Base-by-base conservation (phyloP, 2,329 filamentous ascomycete genomes). In the Sporothrix dimorphospora region DNA sequence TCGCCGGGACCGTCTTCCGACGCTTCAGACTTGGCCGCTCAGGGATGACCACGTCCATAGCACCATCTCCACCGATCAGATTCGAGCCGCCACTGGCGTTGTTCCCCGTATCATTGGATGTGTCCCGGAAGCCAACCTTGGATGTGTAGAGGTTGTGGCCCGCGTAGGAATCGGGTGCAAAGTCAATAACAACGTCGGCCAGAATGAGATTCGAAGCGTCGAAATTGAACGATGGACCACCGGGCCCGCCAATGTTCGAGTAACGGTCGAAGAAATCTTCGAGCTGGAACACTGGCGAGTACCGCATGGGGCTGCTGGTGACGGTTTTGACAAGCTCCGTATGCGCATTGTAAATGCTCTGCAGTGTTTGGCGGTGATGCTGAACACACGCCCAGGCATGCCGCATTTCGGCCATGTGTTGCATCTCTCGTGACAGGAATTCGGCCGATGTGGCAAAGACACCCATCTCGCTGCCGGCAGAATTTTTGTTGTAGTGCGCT, bases 211-310 rank as follows among this genome's bases (percentile, higher is more conserved):
- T 92, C 1, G 92, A 90, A 1, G 91, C 89, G 76, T 96, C 92
- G 71, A 96, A 92, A 5, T 81, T 83, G 75, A 85, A 87, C 0
- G 86, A 84, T 72, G 89, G 85, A 0, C 90, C 91, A 0, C 89
- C 89, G 24, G 83, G 83, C 0, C 86, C 85, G 0, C 84, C 83
- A 59, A 89, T 84, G 72, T 86, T 87, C 0, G 83, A 81, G 73
- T 97, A 97, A 38, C 94, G 87, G 76, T 96, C 92, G 76, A 96
- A 94, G 80, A 97, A 97, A 78, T 96, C 92, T 75, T 96, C 93
- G 16, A 94, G 87, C 74, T 96, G 92, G 77, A 96, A 95, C 1
- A 93, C 91, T 0, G 92, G 91, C 0, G 90, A 90, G 76, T 93
- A 94, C 11, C 92, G 83, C 86, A 92, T 90, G 0, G 90, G 86